Evolutionary conservation across 2,329 filamentous ascomycete genomes (phyloP).

Genomic region (Pezicula radicicola): DNA sequence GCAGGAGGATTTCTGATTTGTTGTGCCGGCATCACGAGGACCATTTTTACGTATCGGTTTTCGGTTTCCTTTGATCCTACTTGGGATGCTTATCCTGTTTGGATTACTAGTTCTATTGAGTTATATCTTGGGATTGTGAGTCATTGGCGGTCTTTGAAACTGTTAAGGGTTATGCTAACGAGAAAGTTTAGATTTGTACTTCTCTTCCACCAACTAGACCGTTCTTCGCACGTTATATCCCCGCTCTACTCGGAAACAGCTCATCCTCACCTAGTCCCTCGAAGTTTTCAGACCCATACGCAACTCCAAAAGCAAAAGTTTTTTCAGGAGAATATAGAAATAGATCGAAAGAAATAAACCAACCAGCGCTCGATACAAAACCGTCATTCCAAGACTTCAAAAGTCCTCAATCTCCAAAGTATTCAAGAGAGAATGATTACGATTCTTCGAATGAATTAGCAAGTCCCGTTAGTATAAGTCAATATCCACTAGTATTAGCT

Average conservation of each 20-base stretch:
- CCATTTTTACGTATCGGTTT: slow-evolving; percentile 29
- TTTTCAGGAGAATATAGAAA: no score
- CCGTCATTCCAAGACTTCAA: no score
- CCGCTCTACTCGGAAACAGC: slow-evolving; percentile 19
- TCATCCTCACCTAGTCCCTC: no score
- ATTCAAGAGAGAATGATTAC: no score
- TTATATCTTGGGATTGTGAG: slow-evolving; percentile 39
- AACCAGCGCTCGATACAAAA: no score
- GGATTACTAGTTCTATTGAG: slow-evolving; percentile 33
- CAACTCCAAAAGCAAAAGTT: no score
- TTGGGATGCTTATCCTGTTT: slow-evolving; percentile 31
- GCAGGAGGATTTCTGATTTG: slow-evolving; percentile 44
- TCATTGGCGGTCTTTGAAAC: not conserved
- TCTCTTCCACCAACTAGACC: slow-evolving; percentile 42
- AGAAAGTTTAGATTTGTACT: slow-evolving; percentile 34
- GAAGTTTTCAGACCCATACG: no score
- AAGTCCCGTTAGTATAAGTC: no score
- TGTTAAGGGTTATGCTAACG: not conserved
- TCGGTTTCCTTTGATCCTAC: slow-evolving; percentile 27
- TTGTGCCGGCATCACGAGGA: slow-evolving; percentile 32
- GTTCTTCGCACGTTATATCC: slow-evolving; percentile 38
- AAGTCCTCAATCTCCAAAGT: no score
- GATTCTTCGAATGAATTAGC: no score
- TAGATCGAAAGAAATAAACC: no score
- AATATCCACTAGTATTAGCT: no score